Evolutionary conservation across 2,329 filamentous ascomycete genomes (phyloP).

Genomic region (Talaromyces sp.): DNA sequence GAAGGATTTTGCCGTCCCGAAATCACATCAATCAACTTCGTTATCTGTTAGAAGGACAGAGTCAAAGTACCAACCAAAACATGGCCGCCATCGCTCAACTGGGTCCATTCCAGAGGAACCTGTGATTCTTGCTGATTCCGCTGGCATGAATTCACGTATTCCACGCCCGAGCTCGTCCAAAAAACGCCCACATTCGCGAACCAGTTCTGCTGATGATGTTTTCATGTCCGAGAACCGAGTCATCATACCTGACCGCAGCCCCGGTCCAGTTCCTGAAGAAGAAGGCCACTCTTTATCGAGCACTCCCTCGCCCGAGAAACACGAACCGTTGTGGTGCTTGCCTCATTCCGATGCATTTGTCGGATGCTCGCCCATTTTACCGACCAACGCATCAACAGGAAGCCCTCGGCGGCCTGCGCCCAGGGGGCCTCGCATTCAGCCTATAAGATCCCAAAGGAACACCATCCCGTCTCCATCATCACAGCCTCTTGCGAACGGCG

Average conservation of each 20-base stretch:
- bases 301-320: constrained; percentile 28
- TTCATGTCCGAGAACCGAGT: constrained; percentile 18
- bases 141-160: constrained; percentile 14
- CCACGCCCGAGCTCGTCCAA: constrained; percentile 21
- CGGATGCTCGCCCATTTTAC: constrained; percentile 10
- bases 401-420: constrained; percentile 29
- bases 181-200: constrained; percentile 20
- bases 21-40: not conserved
- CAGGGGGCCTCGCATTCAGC: constrained; percentile 31
- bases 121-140: constrained; percentile 10
- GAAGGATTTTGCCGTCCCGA: constrained; percentile 9
- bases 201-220: constrained; percentile 13
- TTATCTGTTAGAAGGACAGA: not conserved
- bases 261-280: constrained; percentile 11
- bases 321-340: constrained; percentile 21
- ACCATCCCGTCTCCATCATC: constrained; percentile 12
- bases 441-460: constrained; percentile 17
- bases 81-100: constrained; percentile 10
- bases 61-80: not conserved
- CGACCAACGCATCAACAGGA: constrained; percentile 22
- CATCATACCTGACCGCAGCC: constrained; percentile 19
- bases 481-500: not conserved
- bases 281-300: constrained; percentile 17
- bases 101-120: constrained; percentile 10
- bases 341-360: constrained; percentile 20